These are phyloP conservation scores for Sequoiadendron giganteum DNA, from an alignment of 75 land plant species.

Conservation along the genomic window DNA sequence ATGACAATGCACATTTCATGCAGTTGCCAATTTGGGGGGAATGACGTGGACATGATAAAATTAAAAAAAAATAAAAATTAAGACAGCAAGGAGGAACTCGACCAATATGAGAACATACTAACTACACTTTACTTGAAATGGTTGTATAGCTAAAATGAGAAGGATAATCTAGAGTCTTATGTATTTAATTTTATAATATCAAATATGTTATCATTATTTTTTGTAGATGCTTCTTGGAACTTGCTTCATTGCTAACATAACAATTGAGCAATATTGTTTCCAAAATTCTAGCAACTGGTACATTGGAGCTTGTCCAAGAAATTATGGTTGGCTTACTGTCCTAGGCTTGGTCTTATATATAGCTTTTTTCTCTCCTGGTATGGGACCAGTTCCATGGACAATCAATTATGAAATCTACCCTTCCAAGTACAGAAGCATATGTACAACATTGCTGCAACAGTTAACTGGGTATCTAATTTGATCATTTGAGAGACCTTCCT, in stretches of 20 bases:
- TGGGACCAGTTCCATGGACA: slow-evolving; percentile 99
- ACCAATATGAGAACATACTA: too few relatives aligned
- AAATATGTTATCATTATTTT: too few relatives aligned
- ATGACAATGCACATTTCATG: too few relatives aligned
- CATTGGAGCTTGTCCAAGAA: slow-evolving; percentile 10
- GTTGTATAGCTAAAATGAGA: too few relatives aligned
- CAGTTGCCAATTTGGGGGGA: too few relatives aligned
- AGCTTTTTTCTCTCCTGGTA: slow-evolving; percentile 84
- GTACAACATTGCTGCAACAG: slow-evolving; percentile 93
- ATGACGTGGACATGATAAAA: too few relatives aligned
- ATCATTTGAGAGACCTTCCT: slow-evolving; percentile 83
- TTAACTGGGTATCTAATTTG: slow-evolving; percentile 89
- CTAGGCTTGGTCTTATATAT: slow-evolving; percentile 78
- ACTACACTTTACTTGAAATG: too few relatives aligned
- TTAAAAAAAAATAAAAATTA: too few relatives aligned
- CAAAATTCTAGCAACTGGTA: not conserved
- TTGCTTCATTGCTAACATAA: not conserved
- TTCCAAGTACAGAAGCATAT: slow-evolving; percentile 67
- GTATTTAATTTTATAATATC: too few relatives aligned
- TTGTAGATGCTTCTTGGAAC: slow-evolving; percentile 12
- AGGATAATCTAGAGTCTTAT: too few relatives aligned
- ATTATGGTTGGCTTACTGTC: slow-evolving; percentile 78
- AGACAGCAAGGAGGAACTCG: too few relatives aligned
- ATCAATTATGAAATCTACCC: slow-evolving; percentile 94
- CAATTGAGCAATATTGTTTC: not conserved